Base-by-base conservation (phyloP, 495 filamentous ascomycete species). In the Viridothelium virens region DNA sequence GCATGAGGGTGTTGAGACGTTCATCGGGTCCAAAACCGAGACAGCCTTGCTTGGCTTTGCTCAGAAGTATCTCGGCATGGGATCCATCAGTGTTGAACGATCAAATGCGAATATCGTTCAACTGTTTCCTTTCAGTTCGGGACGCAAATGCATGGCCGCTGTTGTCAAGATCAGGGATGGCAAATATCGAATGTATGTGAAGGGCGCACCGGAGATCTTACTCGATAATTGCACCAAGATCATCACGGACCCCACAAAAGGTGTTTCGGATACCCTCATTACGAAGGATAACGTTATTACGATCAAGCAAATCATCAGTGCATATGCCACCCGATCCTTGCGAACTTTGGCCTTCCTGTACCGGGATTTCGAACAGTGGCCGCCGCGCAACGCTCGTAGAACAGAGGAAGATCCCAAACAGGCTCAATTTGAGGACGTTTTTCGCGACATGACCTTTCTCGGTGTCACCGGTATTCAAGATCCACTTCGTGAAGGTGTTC, bases 321-420 rank as follows among this genome's bases (percentile, higher is more conserved):
- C 77, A 18, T 97, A 96, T 73, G 93, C 92, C 16, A 83, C 83
- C 12, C 84, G 88, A 12, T 96, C 93, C 5, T 79, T 97, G 47
- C 83, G 93, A 59, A 95, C 93, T 12, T 96, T 97, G 73, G 90
- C 87, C 36, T 80, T 96, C 65, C 78, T 90, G 11, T 97, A 95
- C 72, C 88, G 87, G 46, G 93, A 97, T 69, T 96, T 95, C 71
- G 86, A 91, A 14, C 84, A 84, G 56, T 97, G 92, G 92, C 92
- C 92, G 31, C 91, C 93, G 3, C 83, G 81, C 64, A 83, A 85
- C 50, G 83, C 82, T 12, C 84, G 82, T 38, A 85, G 82, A 12
- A 75, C 81, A 44, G 90, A 91, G 67, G 87, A 88, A 63, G 88
- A 92, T 65, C 80, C 80, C 37, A 84, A 80, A 31, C 84, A 90